Evolutionary conservation across 2,329 filamentous ascomycete genomes (phyloP).

Genomic region (Grosmannia penicillata): DNA sequence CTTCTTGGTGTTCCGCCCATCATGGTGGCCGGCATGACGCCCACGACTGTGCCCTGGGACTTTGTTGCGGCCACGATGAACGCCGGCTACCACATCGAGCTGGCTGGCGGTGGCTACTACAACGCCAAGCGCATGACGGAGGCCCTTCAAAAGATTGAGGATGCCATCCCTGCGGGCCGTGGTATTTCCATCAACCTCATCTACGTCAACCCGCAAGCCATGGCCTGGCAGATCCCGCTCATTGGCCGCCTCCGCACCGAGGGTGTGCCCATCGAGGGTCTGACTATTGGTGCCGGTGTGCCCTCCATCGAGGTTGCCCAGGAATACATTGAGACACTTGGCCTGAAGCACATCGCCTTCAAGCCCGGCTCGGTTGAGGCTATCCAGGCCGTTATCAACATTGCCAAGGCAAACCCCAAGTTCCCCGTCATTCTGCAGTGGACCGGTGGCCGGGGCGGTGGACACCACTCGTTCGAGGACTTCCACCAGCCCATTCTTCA

Average conservation of each 20-base stretch:
- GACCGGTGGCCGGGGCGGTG: constrained; percentile 87
- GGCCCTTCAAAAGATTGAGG: constrained; percentile 73
- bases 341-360: constrained; percentile 85
- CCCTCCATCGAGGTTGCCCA: constrained; percentile 87
- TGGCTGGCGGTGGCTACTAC: constrained; percentile 83
- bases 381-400: constrained; percentile 81
- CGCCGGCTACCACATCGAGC: constrained; percentile 84
- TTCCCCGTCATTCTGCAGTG: constrained; percentile 92
- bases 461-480: constrained; percentile 89
- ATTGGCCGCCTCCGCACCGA: constrained; percentile 67
- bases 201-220: constrained; percentile 77
- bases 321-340: constrained; percentile 85
- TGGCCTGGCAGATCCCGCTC: constrained; percentile 85
- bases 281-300: constrained; percentile 86
- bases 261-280: constrained; percentile 78
- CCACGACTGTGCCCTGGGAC: constrained; percentile 76
- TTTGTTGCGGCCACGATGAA: constrained; percentile 90
- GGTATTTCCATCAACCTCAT: constrained; percentile 86
- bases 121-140: constrained; percentile 69
- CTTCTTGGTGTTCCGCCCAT: constrained; percentile 73
- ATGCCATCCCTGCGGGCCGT: constrained; percentile 66
- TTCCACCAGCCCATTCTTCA: constrained; percentile 85
- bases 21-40: constrained; percentile 91
- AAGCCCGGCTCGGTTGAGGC: constrained; percentile 83
- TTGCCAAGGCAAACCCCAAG: constrained; percentile 81